Evolutionary conservation across 768 basidiomycete species (phyloP).

Genomic region (Macrocybe gigantea): DNA sequence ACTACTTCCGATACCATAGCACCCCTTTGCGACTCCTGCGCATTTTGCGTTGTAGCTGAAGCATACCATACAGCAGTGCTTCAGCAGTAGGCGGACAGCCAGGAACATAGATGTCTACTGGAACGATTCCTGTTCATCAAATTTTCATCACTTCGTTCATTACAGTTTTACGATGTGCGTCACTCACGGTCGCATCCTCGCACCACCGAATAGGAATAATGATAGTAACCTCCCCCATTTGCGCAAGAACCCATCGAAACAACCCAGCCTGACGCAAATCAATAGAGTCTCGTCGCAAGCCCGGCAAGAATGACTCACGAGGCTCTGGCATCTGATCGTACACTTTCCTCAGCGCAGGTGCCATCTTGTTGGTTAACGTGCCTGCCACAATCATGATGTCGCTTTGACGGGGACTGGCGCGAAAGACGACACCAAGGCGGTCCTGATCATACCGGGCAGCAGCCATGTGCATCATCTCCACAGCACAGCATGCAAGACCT

Average conservation of each 20-base stretch:
- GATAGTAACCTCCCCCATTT: conserved; percentile 96
- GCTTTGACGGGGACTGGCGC: conserved; percentile 96
- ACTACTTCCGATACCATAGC: conserved; percentile 52
- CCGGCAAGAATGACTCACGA: conserved; percentile 39
- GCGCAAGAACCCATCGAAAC: conserved; percentile 99
- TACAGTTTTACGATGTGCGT: background rate
- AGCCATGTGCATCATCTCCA: conserved; percentile 99
- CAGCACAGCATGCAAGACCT: conserved; percentile 98
- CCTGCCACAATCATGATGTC: conserved; percentile 99
- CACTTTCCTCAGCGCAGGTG: conserved; percentile 92
- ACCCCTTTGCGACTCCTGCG: conserved; percentile 80
- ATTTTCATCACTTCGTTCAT: no score
- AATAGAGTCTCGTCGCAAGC: conserved; percentile 1
- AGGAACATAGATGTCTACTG: conserved; percentile 97
- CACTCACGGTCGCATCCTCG: conserved; percentile 91
- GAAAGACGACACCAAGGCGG: conserved; percentile 93
- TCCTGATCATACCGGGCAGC: conserved; percentile 99
- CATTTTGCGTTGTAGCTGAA: conserved; percentile 97
- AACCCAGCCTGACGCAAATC: conserved; percentile 71
- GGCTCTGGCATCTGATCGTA: conserved; percentile 99
- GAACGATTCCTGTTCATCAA: conserved; percentile 70
- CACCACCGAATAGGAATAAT: conserved; percentile 98
- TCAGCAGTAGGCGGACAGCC: conserved; percentile 96
- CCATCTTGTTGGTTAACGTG: conserved; percentile 99
- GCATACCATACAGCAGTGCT: conserved; percentile 93